Evolutionary conservation across 1,284 basidiomycete genomes (phyloP).

Genomic region (Heterobasidion parviporum): DNA sequence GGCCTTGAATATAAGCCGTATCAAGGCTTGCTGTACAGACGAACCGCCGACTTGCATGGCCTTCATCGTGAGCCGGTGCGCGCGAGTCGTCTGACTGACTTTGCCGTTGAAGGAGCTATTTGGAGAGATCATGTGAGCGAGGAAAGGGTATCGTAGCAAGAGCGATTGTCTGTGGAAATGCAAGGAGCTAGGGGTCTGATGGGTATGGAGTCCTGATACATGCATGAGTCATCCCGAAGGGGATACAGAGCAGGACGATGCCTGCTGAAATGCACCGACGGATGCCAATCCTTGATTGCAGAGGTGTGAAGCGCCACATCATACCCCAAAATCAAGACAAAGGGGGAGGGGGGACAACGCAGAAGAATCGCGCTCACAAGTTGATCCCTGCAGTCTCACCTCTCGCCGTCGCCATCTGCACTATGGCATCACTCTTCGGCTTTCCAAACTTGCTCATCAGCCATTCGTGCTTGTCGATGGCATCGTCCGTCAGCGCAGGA

Average conservation of each 20-base stretch:
- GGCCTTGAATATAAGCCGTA: constrained; percentile 56
- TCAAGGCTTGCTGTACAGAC: constrained; percentile 46
- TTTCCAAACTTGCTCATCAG: constrained; percentile 49
- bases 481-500: constrained; percentile 33
- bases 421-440: constrained; percentile 43
- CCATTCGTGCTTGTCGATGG: constrained; percentile 40
- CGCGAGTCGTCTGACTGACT: constrained; percentile 56
- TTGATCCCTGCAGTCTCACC: constrained; percentile 55
- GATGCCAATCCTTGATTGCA: too few relatives aligned
- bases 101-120: constrained; percentile 48
- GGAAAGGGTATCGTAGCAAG: neutral
- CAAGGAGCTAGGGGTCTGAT: neutral
- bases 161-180: too few relatives aligned
- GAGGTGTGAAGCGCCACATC: neutral
- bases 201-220: neutral
- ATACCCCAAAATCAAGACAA: neutral
- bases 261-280: too few relatives aligned
- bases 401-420: constrained; percentile 38
- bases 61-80: constrained; percentile 69
- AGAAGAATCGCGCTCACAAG: constrained; percentile 38
- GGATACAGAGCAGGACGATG: neutral
- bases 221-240: neutral
- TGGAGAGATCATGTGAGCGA: neutral
- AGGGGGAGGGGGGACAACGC: neutral
- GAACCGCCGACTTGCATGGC: constrained; percentile 64